Evolutionary conservation across 768 basidiomycete genomes (phyloP).

Genomic region (Lyophyllum decastes): DNA sequence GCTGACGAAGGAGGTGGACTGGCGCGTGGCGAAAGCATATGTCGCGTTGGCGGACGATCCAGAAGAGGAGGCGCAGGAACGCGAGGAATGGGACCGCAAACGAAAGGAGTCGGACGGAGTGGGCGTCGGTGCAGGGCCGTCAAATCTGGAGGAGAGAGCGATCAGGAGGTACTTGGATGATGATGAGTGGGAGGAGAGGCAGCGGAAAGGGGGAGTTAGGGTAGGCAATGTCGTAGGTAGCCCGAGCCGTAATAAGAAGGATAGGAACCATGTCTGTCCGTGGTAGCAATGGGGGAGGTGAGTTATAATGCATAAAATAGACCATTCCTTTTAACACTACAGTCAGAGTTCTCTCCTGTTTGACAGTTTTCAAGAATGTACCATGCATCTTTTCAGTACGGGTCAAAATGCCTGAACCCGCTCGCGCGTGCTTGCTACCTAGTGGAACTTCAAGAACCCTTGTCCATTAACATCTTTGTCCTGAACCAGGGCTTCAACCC

Average conservation of each 20-base stretch:
- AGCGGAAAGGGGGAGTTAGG: constrained; percentile 2
- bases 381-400: background rate
- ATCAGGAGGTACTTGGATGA: constrained; percentile 66
- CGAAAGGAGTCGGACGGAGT: constrained; percentile 10
- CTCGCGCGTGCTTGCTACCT: too few species aligned
- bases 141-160: constrained; percentile 48
- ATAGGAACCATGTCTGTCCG: background rate
- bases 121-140: background rate
- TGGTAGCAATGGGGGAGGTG: background rate
- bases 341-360: too few species aligned
- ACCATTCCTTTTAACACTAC: too few species aligned
- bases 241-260: constrained; percentile 1
- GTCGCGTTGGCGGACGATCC: constrained; percentile 62
- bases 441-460: constrained; percentile 13
- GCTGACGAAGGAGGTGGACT: constrained; percentile 70
- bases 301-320: too few species aligned
- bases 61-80: constrained; percentile 26
- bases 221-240: background rate
- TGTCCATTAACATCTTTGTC: constrained; percentile 35
- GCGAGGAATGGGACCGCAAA: constrained; percentile 32
- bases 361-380: too few species aligned
- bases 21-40: constrained; percentile 67
- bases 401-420: too few species aligned
- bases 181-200: constrained; percentile 64
- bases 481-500: constrained; percentile 41